Percentiles rank a stretch among this genome's conserved stretches.
Evolutionary conservation across 306 rosid species (phyloP).

Genomic region (Cicer bijugum): DNA sequence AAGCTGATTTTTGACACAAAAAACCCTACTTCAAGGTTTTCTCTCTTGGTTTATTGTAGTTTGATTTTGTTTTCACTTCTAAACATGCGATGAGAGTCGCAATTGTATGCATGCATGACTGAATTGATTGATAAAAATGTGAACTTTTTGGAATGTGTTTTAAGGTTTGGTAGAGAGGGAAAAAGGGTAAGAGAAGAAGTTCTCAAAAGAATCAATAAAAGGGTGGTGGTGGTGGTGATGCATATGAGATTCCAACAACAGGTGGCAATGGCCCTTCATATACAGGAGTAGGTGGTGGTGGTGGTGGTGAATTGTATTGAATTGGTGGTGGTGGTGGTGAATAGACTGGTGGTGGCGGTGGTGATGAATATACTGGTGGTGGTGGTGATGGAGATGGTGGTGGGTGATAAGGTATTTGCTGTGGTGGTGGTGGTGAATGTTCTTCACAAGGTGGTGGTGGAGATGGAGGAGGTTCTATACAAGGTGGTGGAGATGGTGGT

Average conservation of each 20-base stretch:
- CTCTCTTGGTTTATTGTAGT: constrained; percentile 39
- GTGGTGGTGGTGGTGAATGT: constrained; percentile 54
- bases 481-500: constrained; percentile 64
- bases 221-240: constrained; percentile 98
- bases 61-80: constrained; percentile 27
- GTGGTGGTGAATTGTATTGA: constrained; percentile 51
- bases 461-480: constrained; percentile 68
- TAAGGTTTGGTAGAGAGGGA: constrained; percentile 45
- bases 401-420: background rate
- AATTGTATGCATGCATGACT: constrained; percentile 35
- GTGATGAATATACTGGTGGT: constrained; percentile 53
- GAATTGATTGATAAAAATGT: constrained; percentile 42
- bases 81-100: constrained; percentile 79
- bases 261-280: constrained; percentile 98
- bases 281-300: constrained; percentile 70
- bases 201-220: constrained; percentile 94
- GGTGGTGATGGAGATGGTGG: constrained; percentile 62
- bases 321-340: constrained; percentile 50
- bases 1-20: constrained; percentile 31
- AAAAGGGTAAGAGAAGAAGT: constrained; percentile 70
- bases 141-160: constrained; percentile 31
- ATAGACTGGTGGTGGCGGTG: constrained; percentile 54
- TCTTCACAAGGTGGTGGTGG: constrained; percentile 67
- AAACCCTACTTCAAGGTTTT: constrained; percentile 37
- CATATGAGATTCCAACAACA: constrained; percentile 72